A percentile compares a stretch with the other conserved stretches of the same genome.
phyloP scores from a whole-genome alignment of 108 stramenopile genomes.

The Asterionellopsis glacialis region DNA sequence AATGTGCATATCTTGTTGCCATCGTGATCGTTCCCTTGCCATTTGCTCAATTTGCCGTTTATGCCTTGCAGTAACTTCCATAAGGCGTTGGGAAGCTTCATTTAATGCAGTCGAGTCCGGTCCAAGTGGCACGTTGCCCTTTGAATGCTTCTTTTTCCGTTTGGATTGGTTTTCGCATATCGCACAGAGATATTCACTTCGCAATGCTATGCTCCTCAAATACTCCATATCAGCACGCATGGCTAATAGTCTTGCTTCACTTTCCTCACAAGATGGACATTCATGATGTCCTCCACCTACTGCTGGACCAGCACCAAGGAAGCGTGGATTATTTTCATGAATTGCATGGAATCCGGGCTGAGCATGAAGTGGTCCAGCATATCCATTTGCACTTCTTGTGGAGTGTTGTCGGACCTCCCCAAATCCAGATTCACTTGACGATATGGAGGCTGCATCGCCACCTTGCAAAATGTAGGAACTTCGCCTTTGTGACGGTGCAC shows the following conservation, averaged over 20 bases:
- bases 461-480: not conserved
- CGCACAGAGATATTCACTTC: conserved; percentile 10
- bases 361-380: too few species aligned
- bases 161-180: not conserved
- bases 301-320: too few species aligned
- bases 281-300: too few species aligned
- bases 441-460: not conserved
- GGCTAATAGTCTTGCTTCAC: conserved; percentile 27
- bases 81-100: conserved; percentile 39
- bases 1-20: conserved; percentile 56
- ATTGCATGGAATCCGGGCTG: too few species aligned
- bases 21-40: conserved; percentile 36
- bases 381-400: too few species aligned
- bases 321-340: too few species aligned
- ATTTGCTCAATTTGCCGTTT: conserved; percentile 52
- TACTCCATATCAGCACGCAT: conserved; percentile 50
- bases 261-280: conserved; percentile 18
- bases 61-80: conserved; percentile 39
- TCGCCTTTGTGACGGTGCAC: not conserved
- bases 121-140: conserved; percentile 1
- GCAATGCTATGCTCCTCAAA: conserved; percentile 34
- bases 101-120: conserved; percentile 2
- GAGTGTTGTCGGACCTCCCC: too few species aligned
- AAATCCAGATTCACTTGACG: too few species aligned
- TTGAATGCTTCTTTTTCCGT: conserved; percentile 9